A percentile compares a stretch with the other conserved stretches of the same genome.
phyloP scores from a whole-genome alignment of 2,329 filamentous ascomycete genomes.

The Meredithiella fracta region DNA sequence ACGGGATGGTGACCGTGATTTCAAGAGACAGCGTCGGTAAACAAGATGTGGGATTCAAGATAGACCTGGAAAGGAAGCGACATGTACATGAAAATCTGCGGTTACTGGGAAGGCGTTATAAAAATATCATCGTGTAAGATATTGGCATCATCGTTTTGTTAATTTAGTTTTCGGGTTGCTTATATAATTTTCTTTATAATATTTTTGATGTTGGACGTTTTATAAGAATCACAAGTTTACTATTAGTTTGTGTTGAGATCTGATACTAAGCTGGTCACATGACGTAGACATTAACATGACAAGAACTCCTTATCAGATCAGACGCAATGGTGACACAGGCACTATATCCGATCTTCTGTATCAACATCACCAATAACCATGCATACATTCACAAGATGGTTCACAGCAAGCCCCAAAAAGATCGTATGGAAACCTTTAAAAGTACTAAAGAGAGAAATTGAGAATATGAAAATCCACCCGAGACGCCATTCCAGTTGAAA shows the following conservation, averaged over 20 bases:
- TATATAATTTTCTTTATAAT: neutral
- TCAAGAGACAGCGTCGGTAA: constrained; percentile 10
- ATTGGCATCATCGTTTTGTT: neutral
- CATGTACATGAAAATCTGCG: neutral
- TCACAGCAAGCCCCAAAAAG: neutral
- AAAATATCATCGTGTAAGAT: neutral
- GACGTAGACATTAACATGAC: too few species aligned
- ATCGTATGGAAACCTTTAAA: constrained; percentile 10
- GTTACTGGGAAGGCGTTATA: neutral
- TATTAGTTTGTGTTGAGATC: too few species aligned
- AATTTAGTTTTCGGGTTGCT: neutral
- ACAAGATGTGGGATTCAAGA: neutral
- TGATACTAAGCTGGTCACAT: too few species aligned
- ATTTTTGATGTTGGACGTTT: neutral
- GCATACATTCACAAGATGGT: neutral
- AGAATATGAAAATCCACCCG: constrained; percentile 16
- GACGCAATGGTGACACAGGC: too few species aligned
- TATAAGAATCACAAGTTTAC: too few species aligned
- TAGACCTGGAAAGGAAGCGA: neutral
- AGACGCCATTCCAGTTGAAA: constrained; percentile 16
- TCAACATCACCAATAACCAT: too few species aligned
- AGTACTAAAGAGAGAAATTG: constrained; percentile 18
- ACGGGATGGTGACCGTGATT: constrained; percentile 4
- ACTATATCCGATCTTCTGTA: too few species aligned
- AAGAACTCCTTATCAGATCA: too few species aligned